Conservation (phyloP, 441 rosid genomes). For the Corymbia citriodora region DNA sequence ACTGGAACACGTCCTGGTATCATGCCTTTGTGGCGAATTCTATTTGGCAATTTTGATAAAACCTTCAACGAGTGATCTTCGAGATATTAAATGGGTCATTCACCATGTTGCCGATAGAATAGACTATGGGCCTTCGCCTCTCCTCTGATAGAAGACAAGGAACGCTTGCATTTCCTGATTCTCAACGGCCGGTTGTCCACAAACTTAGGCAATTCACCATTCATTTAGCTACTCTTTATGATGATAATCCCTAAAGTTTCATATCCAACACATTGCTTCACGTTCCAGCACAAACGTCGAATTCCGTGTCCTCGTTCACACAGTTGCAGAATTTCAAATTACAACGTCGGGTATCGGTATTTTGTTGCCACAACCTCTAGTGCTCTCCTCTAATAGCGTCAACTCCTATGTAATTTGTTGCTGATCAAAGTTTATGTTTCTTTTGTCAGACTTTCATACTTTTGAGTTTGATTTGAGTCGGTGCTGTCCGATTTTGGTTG, state of each 20-base stretch:
- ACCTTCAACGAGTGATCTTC: neutral
- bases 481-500: neutral
- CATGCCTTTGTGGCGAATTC: no score
- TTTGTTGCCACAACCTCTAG: neutral
- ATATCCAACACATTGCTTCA: neutral
- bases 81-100: neutral
- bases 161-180: neutral
- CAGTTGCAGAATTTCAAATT: neutral
- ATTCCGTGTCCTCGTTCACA: neutral
- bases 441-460: neutral
- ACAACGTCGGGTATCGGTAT: fast-evolving
- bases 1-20: no score
- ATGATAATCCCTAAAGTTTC: neutral
- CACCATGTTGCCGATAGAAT: neutral
- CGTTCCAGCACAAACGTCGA: neutral
- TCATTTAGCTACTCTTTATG: neutral
- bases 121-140: neutral
- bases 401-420: neutral
- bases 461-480: neutral
- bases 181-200: neutral
- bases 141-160: neutral
- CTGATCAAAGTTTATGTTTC: neutral
- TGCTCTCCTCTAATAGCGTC: neutral
- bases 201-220: neutral
- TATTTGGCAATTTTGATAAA: neutral